A percentile compares a stretch with the other conserved stretches of the same genome.
These are phyloP conservation scores for Bipolaris sorokiniana DNA, from an alignment of 2,329 filamentous ascomycete species.

Conservation along the genomic window DNA sequence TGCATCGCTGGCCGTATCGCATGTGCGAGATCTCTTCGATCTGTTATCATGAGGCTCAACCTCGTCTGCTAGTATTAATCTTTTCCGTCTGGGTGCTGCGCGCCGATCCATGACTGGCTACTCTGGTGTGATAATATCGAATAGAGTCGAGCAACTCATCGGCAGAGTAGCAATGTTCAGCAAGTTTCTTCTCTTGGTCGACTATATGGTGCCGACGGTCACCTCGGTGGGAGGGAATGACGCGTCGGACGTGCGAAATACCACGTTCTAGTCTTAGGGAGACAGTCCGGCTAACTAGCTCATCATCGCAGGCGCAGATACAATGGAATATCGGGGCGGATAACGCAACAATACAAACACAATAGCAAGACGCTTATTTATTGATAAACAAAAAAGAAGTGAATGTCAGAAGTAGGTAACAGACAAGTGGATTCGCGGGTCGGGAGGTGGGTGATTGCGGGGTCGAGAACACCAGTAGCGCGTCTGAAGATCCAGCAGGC, in stretches of 20 bases:
- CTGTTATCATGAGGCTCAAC: not conserved
- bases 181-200: not conserved
- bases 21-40: constrained; percentile 15
- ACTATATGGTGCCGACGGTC: not conserved
- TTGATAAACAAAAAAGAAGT: not conserved
- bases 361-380: not conserved
- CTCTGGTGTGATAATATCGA: not conserved
- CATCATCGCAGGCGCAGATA: not conserved
- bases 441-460: constrained; percentile 19
- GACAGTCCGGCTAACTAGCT: not conserved
- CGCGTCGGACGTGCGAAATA: not conserved
- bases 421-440: constrained; percentile 9
- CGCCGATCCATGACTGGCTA: constrained; percentile 13
- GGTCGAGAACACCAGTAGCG: constrained; percentile 17
- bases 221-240: not conserved
- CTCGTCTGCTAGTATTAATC: constrained; percentile 3
- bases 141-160: not conserved
- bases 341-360: not conserved
- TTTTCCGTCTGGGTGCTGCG: constrained; percentile 1
- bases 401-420: constrained; percentile 1
- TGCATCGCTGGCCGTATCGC: constrained; percentile 3
- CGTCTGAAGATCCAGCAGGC: constrained; percentile 3
- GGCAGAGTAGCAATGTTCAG: not conserved
- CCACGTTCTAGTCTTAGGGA: not conserved
- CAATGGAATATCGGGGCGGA: not conserved